Evolutionary conservation across 2,329 filamentous ascomycete species (phyloP), one percentile per base, ranked within the genome.

Genomic region (Elsinoe australis): DNA sequence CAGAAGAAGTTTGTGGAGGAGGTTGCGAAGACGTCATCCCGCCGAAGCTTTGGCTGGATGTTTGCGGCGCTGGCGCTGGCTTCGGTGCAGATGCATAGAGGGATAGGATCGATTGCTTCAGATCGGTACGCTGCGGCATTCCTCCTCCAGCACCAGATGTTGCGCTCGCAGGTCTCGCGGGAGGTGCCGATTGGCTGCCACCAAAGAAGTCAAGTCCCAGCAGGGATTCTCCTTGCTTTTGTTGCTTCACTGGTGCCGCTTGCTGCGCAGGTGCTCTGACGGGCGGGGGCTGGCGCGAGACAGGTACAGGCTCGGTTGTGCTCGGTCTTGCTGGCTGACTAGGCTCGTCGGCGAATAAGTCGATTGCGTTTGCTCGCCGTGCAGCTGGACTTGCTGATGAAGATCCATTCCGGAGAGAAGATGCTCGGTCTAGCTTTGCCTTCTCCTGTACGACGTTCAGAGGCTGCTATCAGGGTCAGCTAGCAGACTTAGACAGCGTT

Each of bases 101-200:
- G 5, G 92, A 98, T 41, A 98, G 70, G 52, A 98, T 98, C 2
- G 90, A 96, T 66, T 95, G 90, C 68, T 98, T 98, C 52, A 98
- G 72, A 62, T 98, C 92, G 2, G 90, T 89, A 53, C 92, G 77
- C 36, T 88, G 94, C 57, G 85, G 82, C 9, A 76, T 75, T 14
- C 72, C 72, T 2, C 74, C 64, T 4, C 61, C 61, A 36, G 77
- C 69, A 9, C 81, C 77, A 14, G 82, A 80, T 3, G 82, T 78
- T 15, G 87, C 87, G 67, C 87, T 95, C 4, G 86, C 79, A n/a
- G 89, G 85, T 47, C 88, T 78, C 47, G 70, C 71, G 24, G 82
- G 80, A n/a, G 87, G 79, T 7, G 85, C 74, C 28, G 82, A 72
- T 32, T 83, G 71, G 24, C 79, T 68, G 46, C 81, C 80, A 29